Percentiles rank a stretch among this genome's conserved stretches.
phyloP scores from a whole-genome alignment of 2,329 filamentous ascomycete species.

The Dendryphion nanum region DNA sequence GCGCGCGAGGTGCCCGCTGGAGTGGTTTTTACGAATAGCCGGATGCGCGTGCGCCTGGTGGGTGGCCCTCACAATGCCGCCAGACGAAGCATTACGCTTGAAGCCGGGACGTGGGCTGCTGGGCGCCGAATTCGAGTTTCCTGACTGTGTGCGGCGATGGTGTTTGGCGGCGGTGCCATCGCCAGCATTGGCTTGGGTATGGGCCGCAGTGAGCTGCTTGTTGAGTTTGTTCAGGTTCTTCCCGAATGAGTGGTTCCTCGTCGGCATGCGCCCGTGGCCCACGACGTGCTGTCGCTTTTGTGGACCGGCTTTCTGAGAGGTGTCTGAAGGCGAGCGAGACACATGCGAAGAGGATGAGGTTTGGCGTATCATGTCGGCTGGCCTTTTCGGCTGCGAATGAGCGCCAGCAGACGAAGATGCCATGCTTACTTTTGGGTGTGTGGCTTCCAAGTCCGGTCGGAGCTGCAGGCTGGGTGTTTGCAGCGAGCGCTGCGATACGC shows the following conservation, averaged over 20 bases:
- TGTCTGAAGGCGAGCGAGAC: conserved; percentile 39
- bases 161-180: conserved; percentile 30
- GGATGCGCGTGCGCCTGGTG: conserved; percentile 34
- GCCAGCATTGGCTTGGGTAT: conserved; percentile 24
- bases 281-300: conserved; percentile 43
- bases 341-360: conserved; percentile 36
- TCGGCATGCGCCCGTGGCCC: conserved; percentile 38
- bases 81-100: conserved; percentile 45
- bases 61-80: conserved; percentile 33
- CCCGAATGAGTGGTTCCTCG: conserved; percentile 40
- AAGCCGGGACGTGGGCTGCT: conserved; percentile 40
- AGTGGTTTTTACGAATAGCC: conserved; percentile 42
- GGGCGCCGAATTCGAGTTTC: conserved; percentile 33
- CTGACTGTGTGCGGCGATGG: conserved; percentile 39
- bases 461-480: too few species aligned
- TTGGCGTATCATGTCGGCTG: conserved; percentile 34
- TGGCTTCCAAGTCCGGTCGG: too few species aligned
- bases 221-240: conserved; percentile 44
- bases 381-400: conserved; percentile 36
- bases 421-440: conserved; percentile 39
- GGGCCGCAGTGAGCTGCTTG: conserved; percentile 30
- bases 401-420: conserved; percentile 32
- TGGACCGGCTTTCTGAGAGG: conserved; percentile 23
- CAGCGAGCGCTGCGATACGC: too few species aligned
- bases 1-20: conserved; percentile 46